These are phyloP conservation scores for Talaromyces liani DNA, from an alignment of 495 filamentous ascomycete species.

Conservation along the genomic window DNA sequence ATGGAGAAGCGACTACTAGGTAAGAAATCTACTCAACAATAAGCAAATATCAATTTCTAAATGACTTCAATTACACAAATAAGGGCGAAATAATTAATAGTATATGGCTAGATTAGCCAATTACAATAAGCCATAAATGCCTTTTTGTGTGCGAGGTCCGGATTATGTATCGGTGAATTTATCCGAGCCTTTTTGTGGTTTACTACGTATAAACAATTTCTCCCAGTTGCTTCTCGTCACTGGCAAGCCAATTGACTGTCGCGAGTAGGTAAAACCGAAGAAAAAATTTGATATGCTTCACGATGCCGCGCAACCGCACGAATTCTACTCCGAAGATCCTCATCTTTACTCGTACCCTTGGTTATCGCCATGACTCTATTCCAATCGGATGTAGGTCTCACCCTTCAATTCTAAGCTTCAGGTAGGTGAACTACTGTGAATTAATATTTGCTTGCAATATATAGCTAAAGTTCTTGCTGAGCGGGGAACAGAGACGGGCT, in stretches of 20 bases:
- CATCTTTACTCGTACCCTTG: neutral
- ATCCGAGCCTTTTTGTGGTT: neutral
- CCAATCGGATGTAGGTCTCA: neutral
- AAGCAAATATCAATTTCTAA: neutral
- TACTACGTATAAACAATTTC: no score
- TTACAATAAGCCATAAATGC: neutral
- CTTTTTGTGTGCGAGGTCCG: neutral
- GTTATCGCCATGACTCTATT: neutral
- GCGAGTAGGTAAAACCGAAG: neutral
- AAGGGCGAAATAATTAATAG: neutral
- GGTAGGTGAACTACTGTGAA: no score
- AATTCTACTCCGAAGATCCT: neutral
- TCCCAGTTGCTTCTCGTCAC: no score
- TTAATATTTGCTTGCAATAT: no score
- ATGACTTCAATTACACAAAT: neutral
- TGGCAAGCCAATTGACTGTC: no score
- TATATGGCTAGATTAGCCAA: neutral
- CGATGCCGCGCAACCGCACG: neutral
- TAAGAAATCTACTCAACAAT: neutral
- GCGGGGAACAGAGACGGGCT: neutral
- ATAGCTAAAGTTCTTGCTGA: neutral
- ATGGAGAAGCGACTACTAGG: neutral
- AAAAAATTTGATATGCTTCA: neutral
- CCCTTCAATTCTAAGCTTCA: neutral
- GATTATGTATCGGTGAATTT: neutral